These are phyloP conservation scores for Helenozyma rhizophorensis DNA, from an alignment of 805 yeast species.

Conservation along the genomic window DNA sequence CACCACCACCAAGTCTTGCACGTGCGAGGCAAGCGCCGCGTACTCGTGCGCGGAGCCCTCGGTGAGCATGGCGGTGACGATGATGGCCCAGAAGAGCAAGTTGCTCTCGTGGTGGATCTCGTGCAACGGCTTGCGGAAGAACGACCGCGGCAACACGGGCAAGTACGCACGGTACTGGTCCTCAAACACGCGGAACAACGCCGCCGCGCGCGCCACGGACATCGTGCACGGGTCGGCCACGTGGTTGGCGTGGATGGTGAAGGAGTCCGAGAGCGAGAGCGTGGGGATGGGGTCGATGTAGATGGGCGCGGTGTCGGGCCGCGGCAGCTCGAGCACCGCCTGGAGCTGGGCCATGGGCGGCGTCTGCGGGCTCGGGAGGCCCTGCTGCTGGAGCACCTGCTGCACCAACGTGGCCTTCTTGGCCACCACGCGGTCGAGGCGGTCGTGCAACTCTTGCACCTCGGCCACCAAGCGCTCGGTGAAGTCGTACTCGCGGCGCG, in stretches of 20 bases:
- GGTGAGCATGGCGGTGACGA: conserved; percentile 30
- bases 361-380: neutral
- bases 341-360: conserved; percentile 7
- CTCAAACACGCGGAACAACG: conserved; percentile 8
- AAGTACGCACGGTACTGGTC: conserved; percentile 7
- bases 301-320: conserved; percentile 1
- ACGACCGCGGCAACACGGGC: conserved; percentile 14
- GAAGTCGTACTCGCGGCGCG: conserved; percentile 12
- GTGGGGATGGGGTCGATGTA: conserved; percentile 16
- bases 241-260: conserved; percentile 13
- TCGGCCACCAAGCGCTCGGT: conserved; percentile 10
- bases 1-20: conserved; percentile 35
- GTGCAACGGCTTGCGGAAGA: conserved; percentile 10
- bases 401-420: conserved; percentile 9
- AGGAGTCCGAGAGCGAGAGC: conserved; percentile 9
- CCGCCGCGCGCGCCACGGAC: conserved; percentile 7
- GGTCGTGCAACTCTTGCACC: conserved; percentile 12
- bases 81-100: conserved; percentile 39
- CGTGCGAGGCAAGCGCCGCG: conserved; percentile 24
- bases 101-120: conserved; percentile 24
- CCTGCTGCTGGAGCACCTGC: conserved; percentile 2
- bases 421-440: conserved; percentile 10
- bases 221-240: conserved; percentile 8
- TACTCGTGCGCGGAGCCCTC: conserved; percentile 18
- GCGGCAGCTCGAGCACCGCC: conserved; percentile 4